Percentiles rank a stretch among this genome's conserved stretches.
Conservation (phyloP, 2,329 filamentous ascomycete genomes). For the Talaromyces sp. region DNA sequence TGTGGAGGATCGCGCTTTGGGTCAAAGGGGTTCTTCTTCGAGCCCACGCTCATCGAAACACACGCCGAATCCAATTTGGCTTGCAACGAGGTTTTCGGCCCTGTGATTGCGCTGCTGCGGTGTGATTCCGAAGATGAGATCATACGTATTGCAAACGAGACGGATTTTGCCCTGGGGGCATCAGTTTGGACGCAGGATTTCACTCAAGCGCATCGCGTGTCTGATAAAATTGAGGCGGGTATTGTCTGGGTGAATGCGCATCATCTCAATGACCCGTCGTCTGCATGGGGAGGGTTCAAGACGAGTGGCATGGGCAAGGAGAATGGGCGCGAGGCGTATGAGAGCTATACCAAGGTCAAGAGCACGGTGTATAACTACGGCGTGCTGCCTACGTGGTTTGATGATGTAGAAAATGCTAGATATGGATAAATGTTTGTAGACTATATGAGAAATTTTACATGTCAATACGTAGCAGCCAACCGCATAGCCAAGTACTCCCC, state of each 20-base stretch:
- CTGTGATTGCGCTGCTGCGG: constrained; percentile 46
- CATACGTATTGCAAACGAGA: constrained; percentile 46
- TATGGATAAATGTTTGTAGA: constrained; percentile 47
- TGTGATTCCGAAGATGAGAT: constrained; percentile 47
- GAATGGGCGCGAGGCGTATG: constrained; percentile 63
- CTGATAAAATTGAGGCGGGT: constrained; percentile 45
- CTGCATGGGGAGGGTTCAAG: constrained; percentile 65
- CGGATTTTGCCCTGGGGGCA: constrained; percentile 48
- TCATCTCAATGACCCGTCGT: constrained; percentile 68
- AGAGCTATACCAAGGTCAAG: constrained; percentile 50
- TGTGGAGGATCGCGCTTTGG: constrained; percentile 45
- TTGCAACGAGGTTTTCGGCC: constrained; percentile 47
- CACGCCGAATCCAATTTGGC: constrained; percentile 21
- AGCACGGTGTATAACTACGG: constrained; percentile 59
- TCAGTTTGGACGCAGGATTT: constrained; percentile 50
- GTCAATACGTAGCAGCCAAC: constrained; percentile 66
- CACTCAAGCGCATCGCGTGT: constrained; percentile 44
- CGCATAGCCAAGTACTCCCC: constrained; percentile 78
- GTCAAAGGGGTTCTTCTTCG: constrained; percentile 47
- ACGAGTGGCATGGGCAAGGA: constrained; percentile 67
- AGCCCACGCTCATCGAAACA: constrained; percentile 43
- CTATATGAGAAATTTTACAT: background rate
- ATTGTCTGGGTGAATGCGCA: constrained; percentile 52
- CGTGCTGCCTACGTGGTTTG: constrained; percentile 63
- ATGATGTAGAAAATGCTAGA: constrained; percentile 49